These are phyloP conservation scores for Zhuliangozyma parablackwelliae DNA, from an alignment of 1,139 yeast genomes.

Conservation along the genomic window DNA sequence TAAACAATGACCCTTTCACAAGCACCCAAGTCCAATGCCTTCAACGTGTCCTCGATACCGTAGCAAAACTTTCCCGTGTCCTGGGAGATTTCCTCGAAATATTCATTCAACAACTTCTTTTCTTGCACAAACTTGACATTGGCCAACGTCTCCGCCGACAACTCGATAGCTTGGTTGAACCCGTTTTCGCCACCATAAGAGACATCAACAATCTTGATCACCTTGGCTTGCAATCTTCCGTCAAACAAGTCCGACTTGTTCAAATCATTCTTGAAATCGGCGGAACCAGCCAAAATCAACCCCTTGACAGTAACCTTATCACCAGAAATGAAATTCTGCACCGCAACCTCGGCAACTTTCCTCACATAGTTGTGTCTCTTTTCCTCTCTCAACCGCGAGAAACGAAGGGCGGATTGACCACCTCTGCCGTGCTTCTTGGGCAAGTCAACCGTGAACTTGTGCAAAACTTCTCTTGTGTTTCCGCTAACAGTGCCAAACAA, in stretches of 20 bases:
- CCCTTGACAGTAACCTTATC: constrained; percentile 95
- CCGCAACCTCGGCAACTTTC: constrained; percentile 97
- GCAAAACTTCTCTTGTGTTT: constrained; percentile 92
- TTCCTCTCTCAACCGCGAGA: constrained; percentile 97
- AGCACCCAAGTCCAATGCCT: constrained; percentile 94
- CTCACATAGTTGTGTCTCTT: constrained; percentile 97
- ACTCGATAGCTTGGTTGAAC: constrained; percentile 96
- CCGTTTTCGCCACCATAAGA: constrained; percentile 99
- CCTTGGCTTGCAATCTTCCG: constrained; percentile 78
- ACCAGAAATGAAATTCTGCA: constrained; percentile 86
- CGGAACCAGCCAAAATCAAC: constrained; percentile 94
- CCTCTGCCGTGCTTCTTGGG: constrained; percentile 99
- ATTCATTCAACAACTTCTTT: constrained; percentile 85
- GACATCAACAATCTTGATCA: constrained; percentile 89
- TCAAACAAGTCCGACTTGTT: constrained; percentile 92
- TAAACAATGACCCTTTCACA: constrained; percentile 88
- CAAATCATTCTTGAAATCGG: constrained; percentile 94
- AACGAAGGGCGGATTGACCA: constrained; percentile 99
- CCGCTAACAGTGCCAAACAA: constrained; percentile 95
- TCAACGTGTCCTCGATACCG: constrained; percentile 93
- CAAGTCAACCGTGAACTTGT: constrained; percentile 93
- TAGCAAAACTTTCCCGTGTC: constrained; percentile 97
- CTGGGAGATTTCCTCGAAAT: constrained; percentile 95
- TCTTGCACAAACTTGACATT: constrained; percentile 97
- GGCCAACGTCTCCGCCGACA: constrained; percentile 93